These are phyloP conservation scores for Rhizophagus sp. DNA, from an alignment of 192 early-diverging fungal species.

Conservation along the genomic window DNA sequence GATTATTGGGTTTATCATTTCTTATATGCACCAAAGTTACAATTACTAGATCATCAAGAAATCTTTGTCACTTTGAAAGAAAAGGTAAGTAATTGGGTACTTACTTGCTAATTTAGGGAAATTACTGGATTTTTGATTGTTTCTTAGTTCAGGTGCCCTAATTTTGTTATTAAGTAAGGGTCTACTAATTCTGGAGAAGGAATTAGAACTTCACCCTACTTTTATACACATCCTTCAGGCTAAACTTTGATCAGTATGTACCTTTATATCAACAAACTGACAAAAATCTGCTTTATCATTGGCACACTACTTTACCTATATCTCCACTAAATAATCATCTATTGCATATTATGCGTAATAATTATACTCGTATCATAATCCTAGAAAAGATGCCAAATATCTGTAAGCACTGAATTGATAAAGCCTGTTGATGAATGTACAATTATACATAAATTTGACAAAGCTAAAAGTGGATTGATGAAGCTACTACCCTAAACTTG, in stretches of 20 bases:
- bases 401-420: constrained; percentile 47
- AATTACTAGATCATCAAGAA: too few species aligned
- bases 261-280: not conserved
- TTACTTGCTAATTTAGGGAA: too few species aligned
- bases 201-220: not conserved
- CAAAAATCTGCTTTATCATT: not conserved
- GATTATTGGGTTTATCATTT: too few species aligned
- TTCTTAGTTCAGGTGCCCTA: too few species aligned
- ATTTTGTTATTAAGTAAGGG: too few species aligned
- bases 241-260: not conserved
- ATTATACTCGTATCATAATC: not conserved
- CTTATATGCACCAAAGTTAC: too few species aligned
- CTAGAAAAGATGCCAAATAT: constrained; percentile 33
- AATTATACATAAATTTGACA: constrained; percentile 35
- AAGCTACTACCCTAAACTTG: constrained; percentile 34
- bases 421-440: constrained; percentile 13
- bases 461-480: constrained; percentile 29
- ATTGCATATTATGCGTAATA: not conserved
- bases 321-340: not conserved
- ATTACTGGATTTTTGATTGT: too few species aligned
- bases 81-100: too few species aligned
- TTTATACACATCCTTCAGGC: not conserved
- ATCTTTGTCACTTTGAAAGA: too few species aligned
- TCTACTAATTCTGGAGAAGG: too few species aligned
- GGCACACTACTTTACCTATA: not conserved